Evolutionary conservation across 1,284 basidiomycete species (phyloP), one percentile per base, ranked within the genome.

Genomic region (Sanghuangporus baumii): DNA sequence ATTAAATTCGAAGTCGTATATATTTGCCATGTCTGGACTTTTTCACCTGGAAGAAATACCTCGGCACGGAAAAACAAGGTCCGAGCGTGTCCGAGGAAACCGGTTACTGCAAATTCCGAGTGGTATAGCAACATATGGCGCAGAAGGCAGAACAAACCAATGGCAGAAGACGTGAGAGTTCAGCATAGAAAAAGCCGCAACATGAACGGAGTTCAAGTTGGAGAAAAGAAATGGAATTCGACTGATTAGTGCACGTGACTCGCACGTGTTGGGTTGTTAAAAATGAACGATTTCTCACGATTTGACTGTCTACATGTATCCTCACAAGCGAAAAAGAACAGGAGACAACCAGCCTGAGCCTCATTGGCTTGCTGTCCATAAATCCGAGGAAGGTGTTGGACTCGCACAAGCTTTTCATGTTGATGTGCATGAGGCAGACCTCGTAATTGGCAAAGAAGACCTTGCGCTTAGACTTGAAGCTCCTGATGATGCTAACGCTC

Each of bases 401-500:
- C 6, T 14, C 40, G 31, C 36, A 60, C 12, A 66, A 54, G 9
- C 65, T 63, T 74, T 88, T 11, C 83, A 77, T 68, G 77, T 89
- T 52, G 82, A 85, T 67, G 88, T 85, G 0, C 78, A 89, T 67
- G 89, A 91, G 73, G 86, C 86, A 4, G 85, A 88, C 63, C 68
- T 91, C 40, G 70, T 83, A 1, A 78, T 76, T 37, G 83, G 85
- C 4, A 76, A 81, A 0, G 71, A 73, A 23, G 81, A 79, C 3
- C 66, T 67, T 6, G 69, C 73, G 9, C 71, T 80, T 1, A 82
- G 81, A 0, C 70, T 72, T 16, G 77, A 82, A 20, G 75, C 87
- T 23, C 84, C 87, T 66, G 65, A 71, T 20, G 36, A 71, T 20
- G 36, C 54, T 60, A 47, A 48, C 36, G 20, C 6, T 20, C 6